A percentile compares a stretch with the other conserved stretches of the same genome.
Evolutionary conservation across 2,329 filamentous ascomycete genomes (phyloP).

Genomic region (Zymoseptoria tritici): DNA sequence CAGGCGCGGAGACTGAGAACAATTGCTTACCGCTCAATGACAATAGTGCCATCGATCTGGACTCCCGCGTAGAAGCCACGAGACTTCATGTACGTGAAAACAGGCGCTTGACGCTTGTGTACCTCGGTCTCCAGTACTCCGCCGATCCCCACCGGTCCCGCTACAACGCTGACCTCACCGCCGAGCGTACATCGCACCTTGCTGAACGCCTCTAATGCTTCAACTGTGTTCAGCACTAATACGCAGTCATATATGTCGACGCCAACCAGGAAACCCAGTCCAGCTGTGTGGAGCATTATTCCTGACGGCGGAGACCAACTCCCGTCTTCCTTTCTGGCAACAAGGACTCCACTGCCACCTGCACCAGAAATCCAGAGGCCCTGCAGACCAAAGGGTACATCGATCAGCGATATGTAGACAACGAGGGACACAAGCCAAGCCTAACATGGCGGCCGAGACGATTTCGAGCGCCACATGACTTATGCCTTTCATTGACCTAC

Average conservation of each 20-base stretch:
- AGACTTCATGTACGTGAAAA: constrained; percentile 84
- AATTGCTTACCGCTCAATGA: constrained; percentile 57
- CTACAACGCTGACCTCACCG: constrained; percentile 67
- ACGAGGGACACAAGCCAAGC: too few relatives aligned
- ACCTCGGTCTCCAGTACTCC: constrained; percentile 63
- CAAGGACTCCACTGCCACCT: constrained; percentile 78
- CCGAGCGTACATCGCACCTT: constrained; percentile 72
- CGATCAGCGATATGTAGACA: too few relatives aligned
- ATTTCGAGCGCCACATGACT: too few relatives aligned
- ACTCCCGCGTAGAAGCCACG: constrained; percentile 82
- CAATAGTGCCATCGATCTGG: constrained; percentile 77
- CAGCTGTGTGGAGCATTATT: constrained; percentile 82
- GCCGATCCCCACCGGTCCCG: constrained; percentile 71
- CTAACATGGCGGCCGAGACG: too few relatives aligned
- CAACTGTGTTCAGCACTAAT: constrained; percentile 79
- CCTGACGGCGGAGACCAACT: constrained; percentile 88
- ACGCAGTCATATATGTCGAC: constrained; percentile 96
- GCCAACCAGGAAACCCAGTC: constrained; percentile 80
- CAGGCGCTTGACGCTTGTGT: constrained; percentile 60
- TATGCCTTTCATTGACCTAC: too few relatives aligned
- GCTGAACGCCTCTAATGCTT: constrained; percentile 77
- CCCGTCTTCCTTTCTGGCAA: constrained; percentile 76
- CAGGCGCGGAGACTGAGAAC: too few relatives aligned
- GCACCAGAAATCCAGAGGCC: constrained; percentile 88
- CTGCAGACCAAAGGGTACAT: too few relatives aligned